Evolutionary conservation across 345 rosid genomes (phyloP).

Genomic region (Salix viminalis): DNA sequence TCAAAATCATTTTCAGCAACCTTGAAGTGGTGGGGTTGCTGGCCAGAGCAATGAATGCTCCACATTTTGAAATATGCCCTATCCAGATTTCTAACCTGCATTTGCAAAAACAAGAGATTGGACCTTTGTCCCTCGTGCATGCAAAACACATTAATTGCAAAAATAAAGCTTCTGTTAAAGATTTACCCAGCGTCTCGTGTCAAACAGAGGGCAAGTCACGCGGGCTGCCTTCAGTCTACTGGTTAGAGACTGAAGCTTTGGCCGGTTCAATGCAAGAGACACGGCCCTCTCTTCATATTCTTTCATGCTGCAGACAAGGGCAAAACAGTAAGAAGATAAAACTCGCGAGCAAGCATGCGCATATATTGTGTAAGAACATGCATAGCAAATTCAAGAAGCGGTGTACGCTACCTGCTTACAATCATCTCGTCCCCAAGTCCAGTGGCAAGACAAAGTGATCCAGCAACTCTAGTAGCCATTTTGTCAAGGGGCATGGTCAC

Average conservation of each 20-base stretch:
- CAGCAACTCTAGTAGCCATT: slow-evolving; percentile 99
- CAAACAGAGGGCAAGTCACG: slow-evolving; percentile 80
- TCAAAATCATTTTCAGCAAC: slow-evolving; percentile 74
- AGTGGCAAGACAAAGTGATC: slow-evolving; percentile 92
- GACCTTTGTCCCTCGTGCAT: neutral
- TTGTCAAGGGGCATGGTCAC: slow-evolving; percentile 96
- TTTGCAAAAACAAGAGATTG: neutral
- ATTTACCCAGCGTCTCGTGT: slow-evolving; percentile 92
- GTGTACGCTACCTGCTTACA: slow-evolving; percentile 54
- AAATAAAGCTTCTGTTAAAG: neutral
- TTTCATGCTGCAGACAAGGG: slow-evolving; percentile 50
- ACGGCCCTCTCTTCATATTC: slow-evolving; percentile 93
- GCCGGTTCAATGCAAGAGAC: slow-evolving; percentile 62
- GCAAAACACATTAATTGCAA: neutral
- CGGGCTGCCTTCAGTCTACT: slow-evolving; percentile 67
- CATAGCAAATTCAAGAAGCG: neutral
- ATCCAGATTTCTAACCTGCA: slow-evolving; percentile 89
- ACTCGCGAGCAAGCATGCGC: neutral
- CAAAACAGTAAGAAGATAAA: neutral
- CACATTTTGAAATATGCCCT: slow-evolving; percentile 92
- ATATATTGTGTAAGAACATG: neutral
- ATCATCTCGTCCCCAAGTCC: slow-evolving; percentile 99
- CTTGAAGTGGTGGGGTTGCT: slow-evolving; percentile 73
- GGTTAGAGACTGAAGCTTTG: slow-evolving; percentile 67
- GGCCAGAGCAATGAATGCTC: slow-evolving; percentile 72